Percentiles rank a stretch among this genome's conserved stretches.
Evolutionary conservation across 768 basidiomycete genomes (phyloP).

Genomic region (Crepidotus variabilis): DNA sequence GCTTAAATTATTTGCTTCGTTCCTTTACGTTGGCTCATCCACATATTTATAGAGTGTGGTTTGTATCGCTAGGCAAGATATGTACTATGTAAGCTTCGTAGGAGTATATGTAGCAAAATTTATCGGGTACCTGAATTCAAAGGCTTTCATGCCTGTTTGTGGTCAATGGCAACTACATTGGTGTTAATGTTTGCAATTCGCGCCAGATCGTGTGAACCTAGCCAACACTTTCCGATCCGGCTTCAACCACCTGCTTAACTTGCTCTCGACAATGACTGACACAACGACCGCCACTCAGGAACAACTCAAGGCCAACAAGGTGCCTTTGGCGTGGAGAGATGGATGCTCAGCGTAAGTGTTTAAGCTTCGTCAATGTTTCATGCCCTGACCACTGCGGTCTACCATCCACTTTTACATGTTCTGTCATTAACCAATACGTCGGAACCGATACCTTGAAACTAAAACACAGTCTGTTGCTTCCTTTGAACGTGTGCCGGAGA

Average conservation of each 20-base stretch:
- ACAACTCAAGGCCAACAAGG: conserved; percentile 69
- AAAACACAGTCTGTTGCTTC: conserved; percentile 67
- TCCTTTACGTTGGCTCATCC: background rate
- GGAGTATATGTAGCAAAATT: background rate
- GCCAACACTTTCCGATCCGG: conserved; percentile 6
- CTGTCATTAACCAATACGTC: background rate
- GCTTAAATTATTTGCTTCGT: background rate
- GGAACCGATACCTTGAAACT: background rate
- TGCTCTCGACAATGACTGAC: conserved; percentile 49
- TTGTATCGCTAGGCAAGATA: background rate
- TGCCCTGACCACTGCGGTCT: background rate
- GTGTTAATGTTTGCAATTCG: too few species aligned
- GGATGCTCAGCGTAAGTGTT: conserved; percentile 73
- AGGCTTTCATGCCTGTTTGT: too few species aligned
- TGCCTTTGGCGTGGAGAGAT: conserved; percentile 86
- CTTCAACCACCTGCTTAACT: conserved; percentile 11
- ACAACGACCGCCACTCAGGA: conserved; percentile 78
- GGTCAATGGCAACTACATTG: too few species aligned
- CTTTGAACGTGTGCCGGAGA: conserved; percentile 83
- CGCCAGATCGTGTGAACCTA: conserved; percentile 9
- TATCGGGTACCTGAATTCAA: too few species aligned
- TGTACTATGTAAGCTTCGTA: background rate
- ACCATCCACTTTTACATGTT: conserved; percentile 1
- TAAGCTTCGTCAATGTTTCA: background rate
- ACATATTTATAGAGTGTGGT: background rate